Evolutionary conservation across 176 grass and related monocot species (phyloP).

Genomic region (Secale cereale): DNA sequence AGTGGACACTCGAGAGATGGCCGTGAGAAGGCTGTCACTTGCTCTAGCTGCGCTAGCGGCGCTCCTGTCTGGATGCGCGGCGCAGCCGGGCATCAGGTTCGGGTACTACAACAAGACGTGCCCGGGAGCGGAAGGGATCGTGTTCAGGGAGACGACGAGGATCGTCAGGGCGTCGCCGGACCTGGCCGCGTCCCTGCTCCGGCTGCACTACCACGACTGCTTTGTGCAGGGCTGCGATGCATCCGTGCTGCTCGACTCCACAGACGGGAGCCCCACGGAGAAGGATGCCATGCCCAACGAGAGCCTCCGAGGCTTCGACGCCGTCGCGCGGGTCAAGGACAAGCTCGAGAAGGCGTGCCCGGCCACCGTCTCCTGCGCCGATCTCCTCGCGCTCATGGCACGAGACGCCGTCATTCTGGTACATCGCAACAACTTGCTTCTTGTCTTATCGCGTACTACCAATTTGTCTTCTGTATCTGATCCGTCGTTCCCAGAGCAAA

Average conservation of each 20-base stretch:
- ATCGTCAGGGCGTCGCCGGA: constrained; percentile 37
- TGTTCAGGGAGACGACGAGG: constrained; percentile 41
- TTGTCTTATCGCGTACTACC: background rate
- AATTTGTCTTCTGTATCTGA: background rate
- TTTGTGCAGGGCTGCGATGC: constrained; percentile 32
- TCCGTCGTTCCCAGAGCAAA: background rate
- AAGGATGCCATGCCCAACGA: constrained; percentile 46
- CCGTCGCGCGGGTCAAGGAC: constrained; percentile 46
- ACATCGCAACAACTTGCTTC: background rate
- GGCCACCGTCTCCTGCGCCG: constrained; percentile 71
- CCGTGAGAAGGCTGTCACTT: background rate
- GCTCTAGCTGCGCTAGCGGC: background rate
- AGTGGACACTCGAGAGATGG: background rate
- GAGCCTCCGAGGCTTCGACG: background rate
- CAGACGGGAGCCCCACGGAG: constrained; percentile 22
- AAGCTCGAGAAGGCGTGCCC: constrained; percentile 58
- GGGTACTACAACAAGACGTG: constrained; percentile 65
- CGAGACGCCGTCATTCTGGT: constrained; percentile 21
- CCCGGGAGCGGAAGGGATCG: constrained; percentile 52
- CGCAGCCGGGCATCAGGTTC: constrained; percentile 2
- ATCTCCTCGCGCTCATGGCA: constrained; percentile 44
- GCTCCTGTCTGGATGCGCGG: background rate
- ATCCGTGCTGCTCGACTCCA: constrained; percentile 52
- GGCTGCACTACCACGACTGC: constrained; percentile 58
- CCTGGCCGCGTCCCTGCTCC: constrained; percentile 39